Evolutionary conservation across 106 monocot species (phyloP).

Genomic region (Dendrobium nobile): DNA sequence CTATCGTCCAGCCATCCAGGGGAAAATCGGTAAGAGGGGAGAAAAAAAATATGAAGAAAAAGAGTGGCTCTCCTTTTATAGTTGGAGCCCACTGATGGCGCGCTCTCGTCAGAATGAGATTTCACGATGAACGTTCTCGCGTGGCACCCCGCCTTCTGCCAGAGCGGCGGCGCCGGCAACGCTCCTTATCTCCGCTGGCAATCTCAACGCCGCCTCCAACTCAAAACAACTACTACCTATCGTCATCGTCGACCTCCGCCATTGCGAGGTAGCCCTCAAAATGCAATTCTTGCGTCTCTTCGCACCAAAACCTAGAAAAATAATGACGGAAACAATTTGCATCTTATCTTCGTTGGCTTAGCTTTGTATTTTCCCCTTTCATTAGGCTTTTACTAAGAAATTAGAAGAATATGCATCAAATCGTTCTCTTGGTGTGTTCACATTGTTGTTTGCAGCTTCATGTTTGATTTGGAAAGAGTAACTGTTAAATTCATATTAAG

Average conservation of each 20-base stretch:
- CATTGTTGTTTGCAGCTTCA: not conserved
- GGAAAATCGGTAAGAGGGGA: not conserved
- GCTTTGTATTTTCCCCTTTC: not conserved
- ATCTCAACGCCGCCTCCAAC: not conserved
- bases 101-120: not conserved
- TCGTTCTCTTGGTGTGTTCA: not conserved
- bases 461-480: not conserved
- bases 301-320: not conserved
- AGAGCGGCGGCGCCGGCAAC: not conserved
- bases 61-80: conserved; percentile 4
- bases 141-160: not conserved
- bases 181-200: not conserved
- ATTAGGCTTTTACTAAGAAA: not conserved
- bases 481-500: not conserved
- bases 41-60: not conserved
- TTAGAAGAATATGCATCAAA: not conserved
- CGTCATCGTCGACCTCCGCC: not conserved
- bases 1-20: not conserved
- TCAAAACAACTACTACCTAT: not conserved
- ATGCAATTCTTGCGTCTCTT: not conserved
- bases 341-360: not conserved
- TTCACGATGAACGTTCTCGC: not conserved
- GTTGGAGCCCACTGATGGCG: not conserved
- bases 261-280: not conserved
- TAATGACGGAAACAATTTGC: not conserved